Base-by-base conservation (phyloP, 1,139 yeast genomes). In the Hansenula lynferdii region DNA sequence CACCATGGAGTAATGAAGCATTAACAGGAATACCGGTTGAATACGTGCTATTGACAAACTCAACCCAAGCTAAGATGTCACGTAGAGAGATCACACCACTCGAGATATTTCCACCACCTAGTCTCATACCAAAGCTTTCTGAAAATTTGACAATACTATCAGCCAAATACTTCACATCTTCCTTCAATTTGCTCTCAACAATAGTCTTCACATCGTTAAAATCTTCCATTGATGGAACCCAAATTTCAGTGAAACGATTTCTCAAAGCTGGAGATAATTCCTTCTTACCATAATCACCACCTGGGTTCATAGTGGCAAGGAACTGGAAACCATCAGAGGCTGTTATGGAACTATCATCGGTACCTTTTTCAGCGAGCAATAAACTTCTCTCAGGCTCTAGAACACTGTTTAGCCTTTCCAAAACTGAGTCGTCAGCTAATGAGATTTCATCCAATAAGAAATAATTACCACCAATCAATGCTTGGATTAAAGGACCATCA, bases 151-250 rank as follows among this genome's bases (percentile, higher is more conserved):
- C 94, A 43, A 94, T 71, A 0, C 78, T 59, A 1, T 65, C 64
- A 9, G 80, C 67, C 20, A 77, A 56, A 6, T 49, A 35, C 28
- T 54, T 55, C 4, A 65, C 56, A 2, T 58, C 58, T 0, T 58
- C 51, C 1, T 42, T 40, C 31, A 92, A 63, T 43, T 75, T 76
- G 1, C 80, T 62, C 7, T 66, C 54, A 3, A 90, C 95, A 48
- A 94, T 87, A 53, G 83, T 80, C 38, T 68, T 62, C 12, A 90
- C 95, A 57, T 94, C 99, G 15, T 73, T 73, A 47, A 85, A 80
- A 53, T 86, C 89, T 45, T 89, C 96, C 95, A 92, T 86, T 0
- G 97, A 86, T 1, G 98, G 97, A 11, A 92, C 98, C 97, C 98
- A 94, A 28, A 94, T 85, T 61, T 94, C 99, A 5, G 99, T 94